Conservation (phyloP, 1,284 basidiomycete species). For the Phellopilus nigrolimitatus region DNA sequence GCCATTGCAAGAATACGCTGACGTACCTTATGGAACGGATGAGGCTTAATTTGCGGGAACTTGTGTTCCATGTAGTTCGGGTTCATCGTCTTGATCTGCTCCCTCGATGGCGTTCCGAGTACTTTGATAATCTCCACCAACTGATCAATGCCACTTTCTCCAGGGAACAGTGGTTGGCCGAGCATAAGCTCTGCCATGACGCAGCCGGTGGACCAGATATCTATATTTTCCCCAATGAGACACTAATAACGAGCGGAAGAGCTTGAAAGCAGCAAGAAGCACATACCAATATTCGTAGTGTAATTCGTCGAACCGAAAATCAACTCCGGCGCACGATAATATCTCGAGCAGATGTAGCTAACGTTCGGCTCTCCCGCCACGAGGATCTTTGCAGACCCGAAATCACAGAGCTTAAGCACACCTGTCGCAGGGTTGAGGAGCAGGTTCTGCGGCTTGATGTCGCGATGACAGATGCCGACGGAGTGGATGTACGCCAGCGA, state of each 20-base stretch:
- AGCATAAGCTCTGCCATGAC: conserved; percentile 99
- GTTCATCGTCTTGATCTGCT: conserved; percentile 99
- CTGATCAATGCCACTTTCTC: conserved; percentile 99
- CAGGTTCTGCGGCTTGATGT: conserved; percentile 99
- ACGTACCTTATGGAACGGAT: conserved; percentile 86
- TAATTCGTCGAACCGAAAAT: conserved; percentile 99
- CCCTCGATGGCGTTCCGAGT: conserved; percentile 94
- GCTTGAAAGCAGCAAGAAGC: conserved; percentile 14
- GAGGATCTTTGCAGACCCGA: conserved; percentile 98
- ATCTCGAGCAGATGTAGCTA: conserved; percentile 99
- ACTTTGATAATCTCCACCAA: conserved; percentile 99
- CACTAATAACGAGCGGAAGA: too few relatives aligned
- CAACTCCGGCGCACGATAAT: conserved; percentile 98
- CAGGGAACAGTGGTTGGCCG: conserved; percentile 97
- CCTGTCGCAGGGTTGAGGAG: conserved; percentile 96
- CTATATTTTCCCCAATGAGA: too few relatives aligned
- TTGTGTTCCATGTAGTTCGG: conserved; percentile 99
- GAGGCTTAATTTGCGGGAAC: conserved; percentile 99
- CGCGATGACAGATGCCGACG: conserved; percentile 95
- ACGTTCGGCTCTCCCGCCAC: conserved; percentile 98
- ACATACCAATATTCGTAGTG: conserved; percentile 97
- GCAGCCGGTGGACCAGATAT: conserved; percentile 99
- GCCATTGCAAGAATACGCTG: background rate
- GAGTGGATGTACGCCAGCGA: conserved; percentile 98
- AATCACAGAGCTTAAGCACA: conserved; percentile 97